Base-by-base conservation (phyloP, 495 filamentous ascomycete genomes). In the Penicillium waksmanii region DNA sequence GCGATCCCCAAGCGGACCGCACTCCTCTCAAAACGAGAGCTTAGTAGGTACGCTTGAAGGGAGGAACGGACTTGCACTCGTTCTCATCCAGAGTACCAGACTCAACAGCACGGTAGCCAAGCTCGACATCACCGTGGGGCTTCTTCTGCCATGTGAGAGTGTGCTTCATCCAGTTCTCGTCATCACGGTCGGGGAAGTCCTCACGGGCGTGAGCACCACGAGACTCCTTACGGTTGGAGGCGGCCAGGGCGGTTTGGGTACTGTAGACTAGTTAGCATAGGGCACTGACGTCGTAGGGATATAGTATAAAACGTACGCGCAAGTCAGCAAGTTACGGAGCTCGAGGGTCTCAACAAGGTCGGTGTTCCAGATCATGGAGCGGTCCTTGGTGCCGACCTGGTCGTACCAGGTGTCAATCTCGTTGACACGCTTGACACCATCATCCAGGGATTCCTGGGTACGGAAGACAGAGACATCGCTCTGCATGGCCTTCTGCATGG, bases 291-390 rank as follows among this genome's bases (percentile, higher is more conserved):
- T 17, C 0, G 21, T 47, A 8, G 54, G 5, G 51, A 21, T 40
- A 17, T 23, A 9, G 25, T 51, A 51, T 47, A 40, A 58, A 61
- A 87, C 87, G 74, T 86, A 89, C 84, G 94, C 94, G 86, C 94
- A 98, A 68, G 94, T 97, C 66, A 98, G 78, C 63, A 98, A 72
- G 74, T 98, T 98, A 65, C 92, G 82, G 67, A 97, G 82, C 79
- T 98, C 94, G 43, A 98, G 84, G 27, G 93, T 96, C 85, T 98
- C 94, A 55, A 96, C 90, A 31, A 98, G 84, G 68, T 98, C 94
- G 38, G 90, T 91, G 86, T 98, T 98, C 94, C 94, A 98, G 80
- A 98, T 97, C 95, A 98, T 97, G 85, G 90, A 93, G 70, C 94
- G 89, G 75, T 98, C 94, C 84, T 96, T 96, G 75, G 90, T 96